Evolutionary conservation across 768 basidiomycete species (phyloP), one percentile per base, ranked within the genome.

Genomic region (Guyanaporus albipodus): DNA sequence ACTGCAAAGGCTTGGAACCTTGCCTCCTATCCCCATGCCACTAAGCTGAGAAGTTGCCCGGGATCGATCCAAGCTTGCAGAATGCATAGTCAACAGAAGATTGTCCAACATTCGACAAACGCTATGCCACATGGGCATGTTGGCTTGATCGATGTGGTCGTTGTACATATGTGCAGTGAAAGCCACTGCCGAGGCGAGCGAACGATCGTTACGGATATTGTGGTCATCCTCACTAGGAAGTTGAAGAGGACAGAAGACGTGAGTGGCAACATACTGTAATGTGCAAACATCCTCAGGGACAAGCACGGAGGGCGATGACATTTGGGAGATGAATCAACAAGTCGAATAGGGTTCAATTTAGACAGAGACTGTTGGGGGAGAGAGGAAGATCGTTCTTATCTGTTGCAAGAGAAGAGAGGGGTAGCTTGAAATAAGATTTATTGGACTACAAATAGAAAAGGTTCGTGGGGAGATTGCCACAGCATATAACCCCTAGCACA

Each of bases 161-260:
- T 11, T 14, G 48, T 64, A 71, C 8, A 48, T 37, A 15, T 24
- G 28, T 0, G 66, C 61, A 38, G 43, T 55, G 9, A 58, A 27
- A 0, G 57, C 38, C 1, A 66, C 44, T 2, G 56, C 46, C 11
- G 40, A 22, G 37, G 61, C 58, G 0, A 76, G 55, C 0, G 55
- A 53, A 22, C 52, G 42, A 7, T 74, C 67, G 4, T 61, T 57
- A 14, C 42, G 17, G 39, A 48, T 8, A 8, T n/a, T 47, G 12
- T 59, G 44, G 43, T 76, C 73, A 14, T 70, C 61, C 10, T 59
- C 48, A 37, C 68, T 64, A 0, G 75, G 75, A 3, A 75, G 59
- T 32, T 62, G 62, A 2, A 71, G 67, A 3, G 75, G 75, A 7
- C 68, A 50, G 52, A 77, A 74, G 0, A 76, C 58, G 41, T 78